Percentiles rank a stretch among this genome's conserved stretches.
Conservation (phyloP, 2,329 filamentous ascomycete species). For the Capronia americana region DNA sequence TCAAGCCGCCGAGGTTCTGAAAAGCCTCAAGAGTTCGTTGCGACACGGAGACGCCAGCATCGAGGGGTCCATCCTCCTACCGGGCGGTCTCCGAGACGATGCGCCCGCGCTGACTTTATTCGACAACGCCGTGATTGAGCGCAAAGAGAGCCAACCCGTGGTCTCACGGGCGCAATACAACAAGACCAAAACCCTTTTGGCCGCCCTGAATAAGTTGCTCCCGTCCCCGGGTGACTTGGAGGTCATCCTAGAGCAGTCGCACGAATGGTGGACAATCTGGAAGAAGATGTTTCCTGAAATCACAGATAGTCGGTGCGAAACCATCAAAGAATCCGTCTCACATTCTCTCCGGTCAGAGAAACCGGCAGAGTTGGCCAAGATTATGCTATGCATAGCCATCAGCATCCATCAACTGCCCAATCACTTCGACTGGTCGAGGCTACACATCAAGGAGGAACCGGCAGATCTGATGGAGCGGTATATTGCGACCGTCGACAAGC, state of each 20-base stretch:
- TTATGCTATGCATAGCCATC: conserved; percentile 54
- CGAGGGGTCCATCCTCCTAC: conserved; percentile 36
- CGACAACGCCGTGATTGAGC: conserved; percentile 47
- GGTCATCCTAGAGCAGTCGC: conserved; percentile 43
- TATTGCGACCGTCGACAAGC: conserved; percentile 54
- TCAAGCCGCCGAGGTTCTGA: conserved; percentile 40
- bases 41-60: conserved; percentile 20
- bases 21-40: conserved; percentile 38
- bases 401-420: conserved; percentile 51
- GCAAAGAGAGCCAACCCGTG: conserved; percentile 42
- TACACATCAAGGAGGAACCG: conserved; percentile 48
- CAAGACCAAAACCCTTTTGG: conserved; percentile 39
- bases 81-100: conserved; percentile 43
- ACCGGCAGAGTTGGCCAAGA: conserved; percentile 50
- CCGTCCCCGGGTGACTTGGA: conserved; percentile 44
- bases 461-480: conserved; percentile 55
- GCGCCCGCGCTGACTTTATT: conserved; percentile 49
- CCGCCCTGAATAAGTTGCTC: conserved; percentile 45
- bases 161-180: conserved; percentile 41
- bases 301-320: conserved; percentile 38
- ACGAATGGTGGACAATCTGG: conserved; percentile 45
- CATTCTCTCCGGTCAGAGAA: conserved; percentile 46
- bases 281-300: conserved; percentile 46
- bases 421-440: conserved; percentile 47
- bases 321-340: conserved; percentile 47